phyloP scores from a whole-genome alignment of 441 rosid genomes.

The Capsella rubella region DNA sequence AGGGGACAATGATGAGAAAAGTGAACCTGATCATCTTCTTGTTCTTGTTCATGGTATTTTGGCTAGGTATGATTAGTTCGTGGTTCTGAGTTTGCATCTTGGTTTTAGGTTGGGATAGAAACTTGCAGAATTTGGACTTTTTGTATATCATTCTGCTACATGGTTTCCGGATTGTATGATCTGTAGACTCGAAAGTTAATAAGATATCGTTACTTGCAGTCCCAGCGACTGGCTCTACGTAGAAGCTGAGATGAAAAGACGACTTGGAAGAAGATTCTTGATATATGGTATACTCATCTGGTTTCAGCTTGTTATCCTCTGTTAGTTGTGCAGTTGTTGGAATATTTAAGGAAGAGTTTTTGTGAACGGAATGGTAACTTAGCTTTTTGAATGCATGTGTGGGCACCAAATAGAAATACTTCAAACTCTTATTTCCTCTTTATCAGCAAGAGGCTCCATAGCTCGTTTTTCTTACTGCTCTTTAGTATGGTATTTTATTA shows the following conservation, averaged over 20 bases:
- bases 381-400: background rate
- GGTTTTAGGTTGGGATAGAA: conserved; percentile 2
- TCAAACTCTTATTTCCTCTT: conserved; percentile 15
- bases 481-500: background rate
- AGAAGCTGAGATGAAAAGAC: conserved; percentile 87
- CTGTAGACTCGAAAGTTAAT: background rate
- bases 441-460: background rate
- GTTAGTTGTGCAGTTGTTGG: conserved; percentile 14
- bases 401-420: background rate
- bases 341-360: background rate
- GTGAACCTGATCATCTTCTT: conserved; percentile 90
- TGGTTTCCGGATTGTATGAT: background rate
- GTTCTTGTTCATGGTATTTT: conserved; percentile 95
- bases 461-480: background rate
- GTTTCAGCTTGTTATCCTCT: conserved; percentile 6
- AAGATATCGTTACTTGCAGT: conserved; percentile 58
- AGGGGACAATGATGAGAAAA: conserved; percentile 49
- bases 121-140: conserved; percentile 4
- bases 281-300: conserved; percentile 65
- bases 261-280: conserved; percentile 82
- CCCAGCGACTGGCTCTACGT: conserved; percentile 93
- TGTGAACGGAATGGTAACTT: background rate
- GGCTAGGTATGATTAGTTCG: conserved; percentile 66
- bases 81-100: conserved; percentile 1
- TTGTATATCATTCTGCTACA: conserved; percentile 23